phyloP scores from a whole-genome alignment of 352 stramenopile species.

The Phytophthora tentaculata region DNA sequence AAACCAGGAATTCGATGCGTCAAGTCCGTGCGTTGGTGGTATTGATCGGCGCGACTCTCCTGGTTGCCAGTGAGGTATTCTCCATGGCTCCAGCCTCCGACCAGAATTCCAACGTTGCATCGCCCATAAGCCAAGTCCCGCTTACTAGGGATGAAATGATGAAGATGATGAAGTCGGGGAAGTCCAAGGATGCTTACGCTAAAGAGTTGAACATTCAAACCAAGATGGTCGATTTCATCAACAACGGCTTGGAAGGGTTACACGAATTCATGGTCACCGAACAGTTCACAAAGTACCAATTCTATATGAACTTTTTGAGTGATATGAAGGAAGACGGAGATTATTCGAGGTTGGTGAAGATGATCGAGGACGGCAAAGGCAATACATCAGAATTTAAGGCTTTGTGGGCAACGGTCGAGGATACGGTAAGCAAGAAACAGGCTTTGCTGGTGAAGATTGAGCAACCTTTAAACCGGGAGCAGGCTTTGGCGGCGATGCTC shows the following conservation, averaged over 20 bases:
- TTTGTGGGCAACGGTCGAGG: background rate
- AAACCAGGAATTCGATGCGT: no score
- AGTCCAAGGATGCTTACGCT: background rate
- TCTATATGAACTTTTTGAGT: background rate
- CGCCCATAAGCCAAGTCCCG: background rate
- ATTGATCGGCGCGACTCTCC: background rate
- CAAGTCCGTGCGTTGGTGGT: background rate
- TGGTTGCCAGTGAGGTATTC: background rate
- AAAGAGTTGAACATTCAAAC: background rate
- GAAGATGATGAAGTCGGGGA: background rate
- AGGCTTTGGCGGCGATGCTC: background rate
- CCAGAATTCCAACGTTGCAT: background rate
- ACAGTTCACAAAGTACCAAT: background rate
- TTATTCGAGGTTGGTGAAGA: background rate
- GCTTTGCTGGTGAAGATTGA: background rate
- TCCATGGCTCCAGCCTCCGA: background rate
- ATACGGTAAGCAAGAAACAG: background rate
- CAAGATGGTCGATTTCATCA: background rate
- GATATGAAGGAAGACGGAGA: background rate
- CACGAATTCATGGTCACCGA: background rate
- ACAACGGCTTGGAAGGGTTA: background rate
- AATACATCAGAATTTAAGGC: background rate
- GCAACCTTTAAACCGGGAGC: background rate
- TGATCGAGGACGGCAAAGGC: background rate
- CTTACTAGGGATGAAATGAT: background rate